Base-by-base conservation (phyloP, 2,329 filamentous ascomycete genomes). In the Teratosphaeria destructans region DNA sequence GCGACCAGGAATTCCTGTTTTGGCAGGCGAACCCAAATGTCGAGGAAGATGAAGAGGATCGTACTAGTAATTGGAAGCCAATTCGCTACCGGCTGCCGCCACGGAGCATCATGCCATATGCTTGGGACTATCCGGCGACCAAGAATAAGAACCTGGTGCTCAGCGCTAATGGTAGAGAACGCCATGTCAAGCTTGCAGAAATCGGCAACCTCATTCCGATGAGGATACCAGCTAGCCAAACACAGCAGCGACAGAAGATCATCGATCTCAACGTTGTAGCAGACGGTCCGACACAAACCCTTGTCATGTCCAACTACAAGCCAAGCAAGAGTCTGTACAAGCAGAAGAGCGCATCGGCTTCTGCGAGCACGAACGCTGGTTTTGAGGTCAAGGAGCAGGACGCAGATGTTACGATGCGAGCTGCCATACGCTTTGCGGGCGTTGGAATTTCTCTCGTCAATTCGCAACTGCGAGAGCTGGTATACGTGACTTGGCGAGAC, bases 61-160 rank as follows among this genome's bases (percentile, higher is more conserved):
- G 75, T 58, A 78, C 86, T 59, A 92, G 89, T 57, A 90, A 90
- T 3, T 99, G 94, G 90, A 88, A 89, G 64, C 92, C 91, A 2
- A 90, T 99, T 62, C 83, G 90, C 57, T 99, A 99, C 75, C 87
- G 93, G 35, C 79, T 99, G 34, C 95, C 95, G 2, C 86, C 93
- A 12, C 83, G 94, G 61, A 97, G 93, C 74, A 96, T 99, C 74
- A 99, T 99, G 94, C 94, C 95, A 0, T 99, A 99, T 70, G 93
- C 94, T 1, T 99, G 94, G 94, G 95, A 99, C 71, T 99, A 96
- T 75, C 95, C 94, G 1, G 93, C 94, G 1, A 92, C 91, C n/a
- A 96, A 95, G 76, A 88, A 90, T 76, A 95, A 94, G 69, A 94
- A 96, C 72, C 83, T 99, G 47, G 85, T 97, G 56, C 85, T 99